Conservation (phyloP, 768 basidiomycete genomes). For the Tricholoma matsutake region DNA sequence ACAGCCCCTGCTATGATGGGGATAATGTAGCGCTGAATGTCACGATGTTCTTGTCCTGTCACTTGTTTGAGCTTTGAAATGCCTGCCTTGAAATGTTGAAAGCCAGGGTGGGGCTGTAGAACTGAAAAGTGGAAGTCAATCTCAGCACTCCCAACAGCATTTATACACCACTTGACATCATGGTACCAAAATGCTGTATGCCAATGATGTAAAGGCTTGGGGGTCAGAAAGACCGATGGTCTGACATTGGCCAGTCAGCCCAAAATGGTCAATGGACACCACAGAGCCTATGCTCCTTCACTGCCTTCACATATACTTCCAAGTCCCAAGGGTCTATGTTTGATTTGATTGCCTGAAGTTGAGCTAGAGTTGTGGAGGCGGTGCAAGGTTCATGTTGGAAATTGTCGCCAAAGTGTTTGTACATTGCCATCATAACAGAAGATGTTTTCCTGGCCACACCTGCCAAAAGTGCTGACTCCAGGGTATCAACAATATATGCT, state of each 20-base stretch:
- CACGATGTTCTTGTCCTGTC: slow-evolving; percentile 4
- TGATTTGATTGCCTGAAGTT: slow-evolving; percentile 11
- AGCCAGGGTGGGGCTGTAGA: no score
- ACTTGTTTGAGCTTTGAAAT: neutral
- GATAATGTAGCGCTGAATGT: slow-evolving; percentile 30
- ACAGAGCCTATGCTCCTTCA: slow-evolving; percentile 21
- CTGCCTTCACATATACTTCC: slow-evolving; percentile 18
- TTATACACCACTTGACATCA: no score
- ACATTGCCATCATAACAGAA: slow-evolving; percentile 25
- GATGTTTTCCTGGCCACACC: slow-evolving; percentile 29
- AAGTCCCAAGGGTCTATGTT: slow-evolving; percentile 22
- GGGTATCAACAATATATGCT: slow-evolving; percentile 29
- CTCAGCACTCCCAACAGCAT: no score
- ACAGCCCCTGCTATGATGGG: slow-evolving; percentile 10
- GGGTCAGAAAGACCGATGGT: no score
- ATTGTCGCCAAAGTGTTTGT: slow-evolving; percentile 27
- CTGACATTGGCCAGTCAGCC: no score
- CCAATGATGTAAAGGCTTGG: no score
- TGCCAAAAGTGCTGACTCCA: slow-evolving; percentile 27
- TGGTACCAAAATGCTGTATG: no score
- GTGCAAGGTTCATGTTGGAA: slow-evolving; percentile 22
- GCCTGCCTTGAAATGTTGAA: no score
- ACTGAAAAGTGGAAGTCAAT: no score
- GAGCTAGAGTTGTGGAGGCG: slow-evolving; percentile 14
- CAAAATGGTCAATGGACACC: slow-evolving; percentile 35